Evolutionary conservation across 2,329 filamentous ascomycete genomes (phyloP).

Genomic region (Colletotrichum graminicola): DNA sequence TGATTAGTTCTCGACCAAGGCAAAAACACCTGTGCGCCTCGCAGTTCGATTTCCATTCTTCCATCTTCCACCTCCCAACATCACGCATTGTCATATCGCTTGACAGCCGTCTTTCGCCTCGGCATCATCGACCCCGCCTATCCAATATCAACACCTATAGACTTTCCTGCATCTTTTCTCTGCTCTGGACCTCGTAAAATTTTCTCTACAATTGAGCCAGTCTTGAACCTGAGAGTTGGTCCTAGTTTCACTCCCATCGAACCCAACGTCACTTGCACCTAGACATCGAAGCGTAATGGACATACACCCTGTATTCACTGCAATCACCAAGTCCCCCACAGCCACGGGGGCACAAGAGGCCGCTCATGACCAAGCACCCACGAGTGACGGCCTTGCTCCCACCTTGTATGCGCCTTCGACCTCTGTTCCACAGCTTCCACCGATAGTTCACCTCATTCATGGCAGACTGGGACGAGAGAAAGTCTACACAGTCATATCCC

Average conservation of each 20-base stretch:
- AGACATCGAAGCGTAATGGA: neutral
- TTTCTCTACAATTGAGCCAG: too few relatives aligned
- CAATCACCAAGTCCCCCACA: neutral
- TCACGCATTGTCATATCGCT: neutral
- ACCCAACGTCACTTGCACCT: neutral
- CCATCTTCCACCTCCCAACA: neutral
- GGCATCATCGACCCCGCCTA: neutral
- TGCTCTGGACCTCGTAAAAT: too few relatives aligned
- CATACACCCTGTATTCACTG: too few relatives aligned
- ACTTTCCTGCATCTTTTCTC: neutral
- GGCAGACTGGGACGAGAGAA: neutral
- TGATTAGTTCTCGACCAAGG: neutral
- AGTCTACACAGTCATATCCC: neutral
- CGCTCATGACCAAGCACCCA: neutral
- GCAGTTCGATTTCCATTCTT: neutral
- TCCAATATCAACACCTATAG: neutral
- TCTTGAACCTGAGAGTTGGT: neutral
- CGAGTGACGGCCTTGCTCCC: neutral
- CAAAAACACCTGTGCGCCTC: neutral
- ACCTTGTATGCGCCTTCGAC: neutral
- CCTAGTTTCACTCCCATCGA: neutral
- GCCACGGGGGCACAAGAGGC: too few relatives aligned
- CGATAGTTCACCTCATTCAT: neutral
- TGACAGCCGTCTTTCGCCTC: neutral
- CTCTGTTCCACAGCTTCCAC: neutral